These are phyloP conservation scores for Pythium brassicae DNA, from an alignment of 352 stramenopile species.

Conservation along the genomic window DNA sequence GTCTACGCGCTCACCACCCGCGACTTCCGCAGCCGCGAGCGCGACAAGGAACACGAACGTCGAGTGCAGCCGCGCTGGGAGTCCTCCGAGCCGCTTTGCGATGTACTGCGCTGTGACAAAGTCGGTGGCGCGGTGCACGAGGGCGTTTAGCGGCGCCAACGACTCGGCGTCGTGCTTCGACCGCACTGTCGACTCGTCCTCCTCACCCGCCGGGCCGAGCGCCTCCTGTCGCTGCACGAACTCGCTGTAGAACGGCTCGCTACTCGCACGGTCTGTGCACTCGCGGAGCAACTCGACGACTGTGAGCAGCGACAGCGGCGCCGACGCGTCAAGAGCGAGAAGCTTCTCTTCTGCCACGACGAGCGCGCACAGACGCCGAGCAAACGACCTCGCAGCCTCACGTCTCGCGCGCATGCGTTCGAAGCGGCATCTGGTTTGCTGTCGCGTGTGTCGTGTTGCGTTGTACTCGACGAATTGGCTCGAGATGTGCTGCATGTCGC, in stretches of 20 bases:
- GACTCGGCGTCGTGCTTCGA: background rate
- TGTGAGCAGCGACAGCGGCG: conserved; percentile 17
- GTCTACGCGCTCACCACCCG: background rate
- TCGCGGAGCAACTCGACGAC: conserved; percentile 8
- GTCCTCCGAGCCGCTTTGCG: conserved; percentile 18
- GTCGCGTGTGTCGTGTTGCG: conserved; percentile 11
- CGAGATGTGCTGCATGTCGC: conserved; percentile 29
- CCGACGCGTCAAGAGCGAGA: conserved; percentile 5
- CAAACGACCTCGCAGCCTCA: conserved; percentile 16
- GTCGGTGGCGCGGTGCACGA: conserved; percentile 6
- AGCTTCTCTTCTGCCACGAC: conserved; percentile 20
- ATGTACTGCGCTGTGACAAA: conserved; percentile 18
- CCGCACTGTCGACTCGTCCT: background rate
- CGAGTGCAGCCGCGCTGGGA: conserved; percentile 23
- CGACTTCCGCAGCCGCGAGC: conserved; percentile 6
- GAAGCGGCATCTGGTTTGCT: conserved; percentile 16
- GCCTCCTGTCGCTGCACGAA: background rate
- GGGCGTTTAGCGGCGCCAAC: background rate
- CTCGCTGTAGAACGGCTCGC: conserved; percentile 2
- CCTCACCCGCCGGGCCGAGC: background rate
- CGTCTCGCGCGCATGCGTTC: conserved; percentile 6
- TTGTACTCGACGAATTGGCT: conserved; percentile 24
- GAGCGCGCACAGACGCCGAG: conserved; percentile 18
- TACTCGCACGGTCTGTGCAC: conserved; percentile 1
- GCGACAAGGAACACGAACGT: conserved; percentile 25